Percentiles rank a stretch among this genome's conserved stretches.
phyloP scores from a whole-genome alignment of 768 basidiomycete genomes.

The Lentinus brumalis region DNA sequence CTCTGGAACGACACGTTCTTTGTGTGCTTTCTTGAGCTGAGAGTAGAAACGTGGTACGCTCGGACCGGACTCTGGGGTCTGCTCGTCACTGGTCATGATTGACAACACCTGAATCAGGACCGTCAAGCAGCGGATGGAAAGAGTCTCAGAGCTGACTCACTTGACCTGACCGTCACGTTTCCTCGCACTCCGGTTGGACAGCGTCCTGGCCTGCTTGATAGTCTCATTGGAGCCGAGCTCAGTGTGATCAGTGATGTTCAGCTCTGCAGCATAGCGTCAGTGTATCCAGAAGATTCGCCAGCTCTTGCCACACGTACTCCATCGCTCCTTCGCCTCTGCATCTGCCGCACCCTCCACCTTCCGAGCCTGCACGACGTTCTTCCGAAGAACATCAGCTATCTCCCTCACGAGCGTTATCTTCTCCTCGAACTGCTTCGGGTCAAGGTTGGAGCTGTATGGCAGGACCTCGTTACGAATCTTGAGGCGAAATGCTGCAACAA shows the following conservation, averaged over 20 bases:
- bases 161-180: constrained; percentile 33
- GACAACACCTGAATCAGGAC: constrained; percentile 28
- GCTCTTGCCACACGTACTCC: constrained; percentile 49
- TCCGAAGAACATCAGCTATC: constrained; percentile 70
- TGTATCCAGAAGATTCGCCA: neutral
- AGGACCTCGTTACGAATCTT: constrained; percentile 68
- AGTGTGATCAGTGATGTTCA: constrained; percentile 77
- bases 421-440: constrained; percentile 51
- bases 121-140: constrained; percentile 11
- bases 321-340: constrained; percentile 46
- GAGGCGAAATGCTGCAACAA: constrained; percentile 60
- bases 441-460: constrained; percentile 41
- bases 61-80: constrained; percentile 12
- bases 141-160: constrained; percentile 7
- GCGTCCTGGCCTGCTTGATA: constrained; percentile 63
- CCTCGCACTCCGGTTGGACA: constrained; percentile 50
- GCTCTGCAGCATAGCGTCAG: constrained; percentile 43
- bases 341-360: constrained; percentile 41
- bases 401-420: constrained; percentile 66
- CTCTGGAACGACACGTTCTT: constrained; percentile 62
- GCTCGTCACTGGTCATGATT: constrained; percentile 30
- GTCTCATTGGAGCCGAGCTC: constrained; percentile 86
- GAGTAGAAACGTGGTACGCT: constrained; percentile 54
- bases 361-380: constrained; percentile 84
- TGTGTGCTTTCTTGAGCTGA: constrained; percentile 69